Percentiles rank a stretch among this genome's conserved stretches.
These are phyloP conservation scores for Aeschynomene evenia DNA, from an alignment of 306 rosid species.

Conservation along the genomic window DNA sequence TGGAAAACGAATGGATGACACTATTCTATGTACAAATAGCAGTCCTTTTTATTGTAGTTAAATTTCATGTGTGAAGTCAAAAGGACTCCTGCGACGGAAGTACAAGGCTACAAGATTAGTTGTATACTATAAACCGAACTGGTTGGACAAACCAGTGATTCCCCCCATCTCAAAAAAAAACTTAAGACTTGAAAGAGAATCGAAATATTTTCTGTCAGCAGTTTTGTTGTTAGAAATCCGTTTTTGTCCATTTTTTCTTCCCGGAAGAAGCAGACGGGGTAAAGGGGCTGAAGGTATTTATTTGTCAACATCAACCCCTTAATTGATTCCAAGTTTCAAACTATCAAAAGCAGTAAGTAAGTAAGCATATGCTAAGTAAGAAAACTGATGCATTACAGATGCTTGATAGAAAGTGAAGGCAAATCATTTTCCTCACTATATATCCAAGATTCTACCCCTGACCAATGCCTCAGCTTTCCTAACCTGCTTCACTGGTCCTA, in stretches of 20 bases:
- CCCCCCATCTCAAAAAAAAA: too few relatives aligned
- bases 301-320: conserved; percentile 18
- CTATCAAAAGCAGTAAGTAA: not conserved
- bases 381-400: conserved; percentile 29
- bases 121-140: too few relatives aligned
- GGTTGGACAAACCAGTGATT: too few relatives aligned
- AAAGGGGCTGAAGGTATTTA: conserved; percentile 11
- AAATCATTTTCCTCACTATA: conserved; percentile 37
- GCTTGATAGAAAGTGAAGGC: conserved; percentile 23
- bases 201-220: conserved; percentile 17
- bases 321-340: conserved; percentile 17
- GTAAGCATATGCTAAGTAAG: too few relatives aligned
- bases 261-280: conserved; percentile 16
- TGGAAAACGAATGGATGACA: too few relatives aligned
- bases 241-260: not conserved
- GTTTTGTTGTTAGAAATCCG: not conserved
- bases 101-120: too few relatives aligned
- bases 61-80: too few relatives aligned
- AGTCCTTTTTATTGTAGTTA: too few relatives aligned
- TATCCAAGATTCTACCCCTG: conserved; percentile 77
- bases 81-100: too few relatives aligned
- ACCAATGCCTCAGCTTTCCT: conserved; percentile 95
- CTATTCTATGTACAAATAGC: too few relatives aligned
- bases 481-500: conserved; percentile 88
- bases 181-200: too few relatives aligned